Conservation (phyloP, 805 yeast genomes). For the Zygotorulaspora danielsina region DNA sequence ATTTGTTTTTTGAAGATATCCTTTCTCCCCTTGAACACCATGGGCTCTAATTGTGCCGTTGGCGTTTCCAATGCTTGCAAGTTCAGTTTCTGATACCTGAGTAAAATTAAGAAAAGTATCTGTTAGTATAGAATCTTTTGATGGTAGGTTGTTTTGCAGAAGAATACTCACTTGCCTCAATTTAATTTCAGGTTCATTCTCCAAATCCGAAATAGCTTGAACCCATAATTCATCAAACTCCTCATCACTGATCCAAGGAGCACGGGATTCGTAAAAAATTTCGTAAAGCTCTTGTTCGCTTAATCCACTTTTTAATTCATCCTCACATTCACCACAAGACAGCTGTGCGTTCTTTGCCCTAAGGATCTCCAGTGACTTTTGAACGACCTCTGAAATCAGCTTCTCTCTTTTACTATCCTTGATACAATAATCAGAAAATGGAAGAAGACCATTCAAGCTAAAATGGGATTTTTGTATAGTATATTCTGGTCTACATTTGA, state of each 20-base stretch:
- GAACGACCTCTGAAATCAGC: conserved; percentile 58
- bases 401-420: conserved; percentile 71
- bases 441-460: conserved; percentile 49
- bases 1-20: conserved; percentile 35
- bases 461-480: conserved; percentile 40
- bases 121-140: conserved; percentile 20
- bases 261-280: conserved; percentile 41
- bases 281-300: conserved; percentile 48
- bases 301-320: conserved; percentile 49
- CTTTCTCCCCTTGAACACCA: conserved; percentile 38
- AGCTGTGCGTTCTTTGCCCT: conserved; percentile 63
- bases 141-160: conserved; percentile 3
- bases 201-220: conserved; percentile 56
- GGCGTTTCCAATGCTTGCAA: conserved; percentile 41
- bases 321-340: conserved; percentile 52
- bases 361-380: conserved; percentile 61
- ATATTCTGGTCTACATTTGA: conserved; percentile 68
- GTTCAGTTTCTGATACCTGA: conserved; percentile 30
- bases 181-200: conserved; percentile 62
- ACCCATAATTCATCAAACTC: conserved; percentile 70
- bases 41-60: conserved; percentile 37
- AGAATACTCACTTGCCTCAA: conserved; percentile 65
- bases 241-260: conserved; percentile 40
- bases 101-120: conserved; percentile 20
- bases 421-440: conserved; percentile 61